Evolutionary conservation across 2,329 filamentous ascomycete species (phyloP), one percentile per base, ranked within the genome.

Genomic region (Colletotrichum sojae): DNA sequence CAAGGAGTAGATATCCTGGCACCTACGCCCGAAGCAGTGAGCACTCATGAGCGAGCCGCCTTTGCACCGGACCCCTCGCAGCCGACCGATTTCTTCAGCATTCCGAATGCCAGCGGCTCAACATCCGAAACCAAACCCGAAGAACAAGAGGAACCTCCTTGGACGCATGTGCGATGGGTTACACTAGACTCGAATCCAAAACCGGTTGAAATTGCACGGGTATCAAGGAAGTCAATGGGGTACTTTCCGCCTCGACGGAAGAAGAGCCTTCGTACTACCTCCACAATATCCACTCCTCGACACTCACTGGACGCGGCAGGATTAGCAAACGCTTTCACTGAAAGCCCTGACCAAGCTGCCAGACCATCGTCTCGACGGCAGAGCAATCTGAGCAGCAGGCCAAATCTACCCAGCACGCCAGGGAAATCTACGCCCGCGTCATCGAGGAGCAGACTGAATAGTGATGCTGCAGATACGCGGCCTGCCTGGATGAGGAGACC

Each of bases 231-330:
- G 80, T 88, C 92, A 2, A 86, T 98, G 52, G 95, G 95, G 25
- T 98, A 95, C 81, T 98, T 98, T 76, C 95, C 95, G 3, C 95
- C 95, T 8, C 89, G 94, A 20, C 87, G 94, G 77, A 94, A 95
- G 89, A 96, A 96, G 90, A 96, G 92, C 71, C 81, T 88, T 10
- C 84, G 87, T 74, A 90, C 90, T 1, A 86, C 88, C 60, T 92
- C 92, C 3, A 86, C 89, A 15, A 73, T 90, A 59, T 89, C 90
- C 18, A 94, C 91, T 2, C 92, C 92, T 8, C 88, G 89, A 20
- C 85, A 88, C 52, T 93, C 91, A 45, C 79, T 91, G 46, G 91
- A 93, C 20, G 58, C 49, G 20, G 43, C 39, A 31, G 71, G 57
- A 10, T 45, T 63, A 16, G 51, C 54, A 9, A 61, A 49, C 13